Base-by-base conservation (phyloP, 2,329 filamentous ascomycete genomes). In the Epichloe elymi region DNA sequence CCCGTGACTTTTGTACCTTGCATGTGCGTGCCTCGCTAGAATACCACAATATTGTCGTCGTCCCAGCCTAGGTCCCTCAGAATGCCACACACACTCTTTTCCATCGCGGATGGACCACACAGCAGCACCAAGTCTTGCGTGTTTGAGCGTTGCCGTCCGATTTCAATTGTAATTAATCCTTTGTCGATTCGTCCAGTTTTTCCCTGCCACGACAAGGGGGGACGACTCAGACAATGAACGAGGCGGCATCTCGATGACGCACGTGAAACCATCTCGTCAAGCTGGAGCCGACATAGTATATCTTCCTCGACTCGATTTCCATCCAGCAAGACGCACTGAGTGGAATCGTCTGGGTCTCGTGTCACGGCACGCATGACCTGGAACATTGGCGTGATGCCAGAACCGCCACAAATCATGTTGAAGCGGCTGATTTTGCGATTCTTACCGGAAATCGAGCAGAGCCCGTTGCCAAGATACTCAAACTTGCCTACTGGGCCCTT, bases 341-440 rank as follows among this genome's bases (percentile, higher is more conserved):
- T 93, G 8, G 65, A 57, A 60, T 91, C 86, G 0, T 71, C 63
- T 1, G 63, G 58, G 55, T 91, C 80, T 44, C 76, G 72, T 64
- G 89, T 76, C 0, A 93, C 77, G 0, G 86, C 85, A 12, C 86
- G 74, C 51, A 94, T 70, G 2, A 95, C 85, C 61, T 91, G 86
- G 65, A 83, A 93, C 56, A 95, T 86, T 0, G 90, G 90, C n/a
- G 90, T 95, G 60, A 96, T 85, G 1, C 90, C 90, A n/a, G 80
- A 87, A 5, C 90, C 90, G 14, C 78, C 90, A 59, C 87, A 93
- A 35, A 95, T 82, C 88, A 95, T 95, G 62, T 86, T 73, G 65
- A 95, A 88, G 12, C 75, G 76, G 49, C 75, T 77, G 1, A 94
- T 77, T 0, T 59, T 66, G 10, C 82, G 71, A 52, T 72, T 64